Evolutionary conservation across 1,284 basidiomycete species (phyloP), one percentile per base, ranked within the genome.

Genomic region (Volvariella volvacea): DNA sequence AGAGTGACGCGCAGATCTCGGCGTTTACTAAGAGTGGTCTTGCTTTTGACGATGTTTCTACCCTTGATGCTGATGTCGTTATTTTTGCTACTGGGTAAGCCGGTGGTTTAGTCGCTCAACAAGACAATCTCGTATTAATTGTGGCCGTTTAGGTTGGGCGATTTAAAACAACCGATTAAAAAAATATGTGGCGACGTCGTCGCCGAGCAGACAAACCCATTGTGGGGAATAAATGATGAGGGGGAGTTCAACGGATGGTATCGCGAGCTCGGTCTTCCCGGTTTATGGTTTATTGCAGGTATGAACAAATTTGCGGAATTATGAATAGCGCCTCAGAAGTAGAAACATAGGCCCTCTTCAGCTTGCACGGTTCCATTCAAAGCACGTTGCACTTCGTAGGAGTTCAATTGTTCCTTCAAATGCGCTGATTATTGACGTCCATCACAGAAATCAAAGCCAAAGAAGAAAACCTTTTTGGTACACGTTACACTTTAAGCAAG

Each of bases 281-380:
- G 72, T 16, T 53, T 78, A 41, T 85, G 78, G 71, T 72, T 70
- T 53, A 73, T 78, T 68, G 69, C 78, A 51, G 77, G 78, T 69
- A 49, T 38, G 65, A 57, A 4, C 16, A 30, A n/a, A 39, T 10
- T 9, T 42, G 44, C 9, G 30, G 30, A 31, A 31, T 9, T 31
- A n/a, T n/a, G n/a, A n/a, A n/a, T n/a, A n/a, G n/a, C n/a, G n/a
- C n/a, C n/a, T n/a, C n/a, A n/a, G n/a, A n/a, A n/a, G n/a, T n/a
- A n/a, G 9, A n/a, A 9, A n/a, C 30, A 9, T 31, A 31, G 30
- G 30, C 9, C 30, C 30, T 9, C n/a, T 31, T 9, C 30, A 31
- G n/a, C 30, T 31, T 9, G 30, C 70, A 44, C 65, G 81, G 2
- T 76, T 78, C 59, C 67, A 78, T 52, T 76, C 76, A 2, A 77